A percentile compares a stretch with the other conserved stretches of the same genome.
phyloP scores from a whole-genome alignment of 2,329 filamentous ascomycete genomes.

The Pseudovirgaria hyperparasitica region DNA sequence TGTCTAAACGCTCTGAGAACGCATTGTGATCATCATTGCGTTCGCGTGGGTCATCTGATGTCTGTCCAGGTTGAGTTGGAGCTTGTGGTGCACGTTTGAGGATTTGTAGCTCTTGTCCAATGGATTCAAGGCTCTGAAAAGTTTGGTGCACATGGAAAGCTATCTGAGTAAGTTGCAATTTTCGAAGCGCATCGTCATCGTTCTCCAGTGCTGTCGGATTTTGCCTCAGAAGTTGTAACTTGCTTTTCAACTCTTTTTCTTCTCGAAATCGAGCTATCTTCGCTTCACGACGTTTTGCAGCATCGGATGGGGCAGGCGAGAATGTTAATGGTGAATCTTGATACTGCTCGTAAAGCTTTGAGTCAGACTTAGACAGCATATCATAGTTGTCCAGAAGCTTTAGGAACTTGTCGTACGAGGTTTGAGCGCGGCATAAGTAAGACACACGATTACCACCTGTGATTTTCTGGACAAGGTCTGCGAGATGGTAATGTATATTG shows the following conservation, averaged over 20 bases:
- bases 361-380: constrained; percentile 52
- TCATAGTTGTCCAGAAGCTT: constrained; percentile 66
- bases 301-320: constrained; percentile 55
- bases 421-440: constrained; percentile 50
- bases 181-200: constrained; percentile 75
- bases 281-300: constrained; percentile 58
- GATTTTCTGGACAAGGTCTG: constrained; percentile 63
- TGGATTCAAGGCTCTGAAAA: constrained; percentile 76
- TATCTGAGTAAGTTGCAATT: constrained; percentile 66
- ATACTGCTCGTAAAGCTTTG: constrained; percentile 60
- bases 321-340: constrained; percentile 60
- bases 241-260: constrained; percentile 74
- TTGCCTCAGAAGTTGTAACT: constrained; percentile 44
- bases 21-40: constrained; percentile 31
- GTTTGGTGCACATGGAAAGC: constrained; percentile 62
- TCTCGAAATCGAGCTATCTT: constrained; percentile 79
- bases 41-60: constrained; percentile 35
- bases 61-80: constrained; percentile 22
- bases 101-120: constrained; percentile 75
- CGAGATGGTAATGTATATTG: constrained; percentile 62
- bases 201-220: constrained; percentile 50
- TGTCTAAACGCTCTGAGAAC: constrained; percentile 67
- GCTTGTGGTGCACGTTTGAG: constrained; percentile 57
- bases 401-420: constrained; percentile 67
- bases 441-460: constrained; percentile 47